Percentiles rank a stretch among this genome's conserved stretches.
Conservation (phyloP, 2,329 filamentous ascomycete species). For the Aspergillus cejpii region DNA sequence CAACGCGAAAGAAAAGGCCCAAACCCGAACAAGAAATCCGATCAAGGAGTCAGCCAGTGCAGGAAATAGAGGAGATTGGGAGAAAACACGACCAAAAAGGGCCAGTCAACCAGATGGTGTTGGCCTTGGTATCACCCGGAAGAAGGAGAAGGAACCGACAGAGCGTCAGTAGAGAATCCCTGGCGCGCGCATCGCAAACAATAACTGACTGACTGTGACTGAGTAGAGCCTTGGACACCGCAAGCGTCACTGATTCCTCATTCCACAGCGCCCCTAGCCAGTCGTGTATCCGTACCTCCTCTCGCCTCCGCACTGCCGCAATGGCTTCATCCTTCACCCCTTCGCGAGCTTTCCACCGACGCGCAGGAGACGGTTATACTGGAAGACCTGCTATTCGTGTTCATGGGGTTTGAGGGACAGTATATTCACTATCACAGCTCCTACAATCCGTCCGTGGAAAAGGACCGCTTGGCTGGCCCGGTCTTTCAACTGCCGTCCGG, state of each 20-base stretch:
- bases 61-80: constrained; percentile 31
- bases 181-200: neutral
- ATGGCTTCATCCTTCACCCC: constrained; percentile 58
- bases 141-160: constrained; percentile 29
- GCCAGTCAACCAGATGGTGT: constrained; percentile 17
- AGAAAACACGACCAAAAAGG: constrained; percentile 30
- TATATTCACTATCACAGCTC: constrained; percentile 80
- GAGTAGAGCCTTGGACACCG: constrained; percentile 62
- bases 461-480: constrained; percentile 77
- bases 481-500: constrained; percentile 71
- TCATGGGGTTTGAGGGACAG: constrained; percentile 98
- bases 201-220: constrained; percentile 14
- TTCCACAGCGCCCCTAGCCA: constrained; percentile 66
- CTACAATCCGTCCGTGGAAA: constrained; percentile 78
- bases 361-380: constrained; percentile 80
- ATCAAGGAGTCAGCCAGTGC: constrained; percentile 37
- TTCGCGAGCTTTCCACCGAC: constrained; percentile 67
- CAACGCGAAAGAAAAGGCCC: constrained; percentile 57
- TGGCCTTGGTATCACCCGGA: constrained; percentile 21
- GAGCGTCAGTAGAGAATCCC: constrained; percentile 24
- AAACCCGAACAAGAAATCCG: constrained; percentile 55
- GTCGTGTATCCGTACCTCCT: constrained; percentile 56
- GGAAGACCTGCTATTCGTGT: constrained; percentile 86
- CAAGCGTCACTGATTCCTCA: constrained; percentile 67
- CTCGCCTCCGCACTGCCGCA: constrained; percentile 61